Evolutionary conservation across 257 asterid species (phyloP).

Genomic region (Coffea eugenioides): DNA sequence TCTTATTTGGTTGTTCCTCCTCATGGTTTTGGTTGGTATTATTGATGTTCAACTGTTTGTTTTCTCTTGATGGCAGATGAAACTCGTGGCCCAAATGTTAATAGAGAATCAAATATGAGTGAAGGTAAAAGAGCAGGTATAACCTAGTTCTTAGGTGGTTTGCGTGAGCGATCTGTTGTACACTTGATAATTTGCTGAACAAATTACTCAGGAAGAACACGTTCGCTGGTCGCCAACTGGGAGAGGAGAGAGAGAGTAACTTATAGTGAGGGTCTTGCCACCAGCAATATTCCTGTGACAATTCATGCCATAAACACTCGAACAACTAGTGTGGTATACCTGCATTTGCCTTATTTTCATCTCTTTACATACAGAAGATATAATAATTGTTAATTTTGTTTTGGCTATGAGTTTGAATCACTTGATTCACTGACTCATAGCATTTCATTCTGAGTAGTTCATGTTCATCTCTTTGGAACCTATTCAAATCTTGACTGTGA

Average conservation of each 20-base stretch:
- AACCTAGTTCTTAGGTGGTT: constrained; percentile 2
- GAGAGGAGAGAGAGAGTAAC: constrained; percentile 67
- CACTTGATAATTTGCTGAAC: constrained; percentile 20
- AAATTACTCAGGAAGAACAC: constrained; percentile 49
- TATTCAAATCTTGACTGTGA: not conserved
- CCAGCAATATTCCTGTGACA: constrained; percentile 53
- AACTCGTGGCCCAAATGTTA: constrained; percentile 42
- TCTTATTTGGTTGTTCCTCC: not conserved
- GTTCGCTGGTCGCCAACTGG: constrained; percentile 53
- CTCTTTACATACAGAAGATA: constrained; percentile 1
- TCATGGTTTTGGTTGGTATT: not conserved
- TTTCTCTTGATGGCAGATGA: constrained; percentile 13
- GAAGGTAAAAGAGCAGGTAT: constrained; percentile 74
- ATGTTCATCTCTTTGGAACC: not conserved
- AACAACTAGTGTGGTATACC: constrained; percentile 29
- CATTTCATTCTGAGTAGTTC: not conserved
- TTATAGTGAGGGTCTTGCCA: constrained; percentile 42
- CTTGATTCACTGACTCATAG: constrained; percentile 1
- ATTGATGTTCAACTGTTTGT: not conserved
- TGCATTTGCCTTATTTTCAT: constrained; percentile 11
- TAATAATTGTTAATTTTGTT: not conserved
- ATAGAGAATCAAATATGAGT: constrained; percentile 47
- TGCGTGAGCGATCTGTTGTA: constrained; percentile 9
- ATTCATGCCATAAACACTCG: constrained; percentile 36
- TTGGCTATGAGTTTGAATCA: not conserved